A percentile compares a stretch with the other conserved stretches of the same genome.
Evolutionary conservation across 768 basidiomycete genomes (phyloP).

Genomic region (Lepiota venenata): DNA sequence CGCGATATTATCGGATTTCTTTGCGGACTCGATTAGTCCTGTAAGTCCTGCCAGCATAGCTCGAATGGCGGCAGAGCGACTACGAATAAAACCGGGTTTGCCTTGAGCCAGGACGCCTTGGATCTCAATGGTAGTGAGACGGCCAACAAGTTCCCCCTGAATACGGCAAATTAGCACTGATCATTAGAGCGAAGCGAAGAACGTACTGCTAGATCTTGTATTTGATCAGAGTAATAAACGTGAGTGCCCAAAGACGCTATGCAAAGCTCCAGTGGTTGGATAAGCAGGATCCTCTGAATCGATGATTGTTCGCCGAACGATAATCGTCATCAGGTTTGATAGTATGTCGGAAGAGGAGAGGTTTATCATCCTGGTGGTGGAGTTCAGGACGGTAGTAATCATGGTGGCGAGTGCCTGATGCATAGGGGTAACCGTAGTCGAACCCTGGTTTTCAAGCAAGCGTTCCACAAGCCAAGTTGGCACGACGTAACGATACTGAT

Average conservation of each 20-base stretch:
- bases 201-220: constrained; percentile 79
- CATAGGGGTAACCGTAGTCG: constrained; percentile 38
- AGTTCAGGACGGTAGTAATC: constrained; percentile 82
- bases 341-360: constrained; percentile 88
- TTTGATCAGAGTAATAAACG: constrained; percentile 95
- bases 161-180: constrained; percentile 6
- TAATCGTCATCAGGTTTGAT: constrained; percentile 69
- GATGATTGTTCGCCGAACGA: constrained; percentile 66
- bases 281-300: constrained; percentile 60
- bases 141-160: constrained; percentile 72
- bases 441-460: constrained; percentile 61
- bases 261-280: constrained; percentile 69
- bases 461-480: constrained; percentile 83
- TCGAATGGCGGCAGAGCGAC: constrained; percentile 63
- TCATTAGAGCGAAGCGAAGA: background rate
- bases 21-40: constrained; percentile 66
- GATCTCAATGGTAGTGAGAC: constrained; percentile 67
- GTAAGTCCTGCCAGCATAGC: constrained; percentile 67
- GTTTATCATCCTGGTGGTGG: constrained; percentile 80
- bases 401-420: constrained; percentile 69
- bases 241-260: constrained; percentile 85
- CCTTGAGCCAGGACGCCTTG: constrained; percentile 49
- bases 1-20: constrained; percentile 36
- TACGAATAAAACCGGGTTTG: constrained; percentile 25
- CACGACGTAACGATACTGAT: constrained; percentile 90